Percentiles rank a stretch among this genome's conserved stretches.
These are phyloP conservation scores for Rhynchospora breviuscula DNA, from an alignment of 176 grass and related monocot species.

Conservation along the genomic window DNA sequence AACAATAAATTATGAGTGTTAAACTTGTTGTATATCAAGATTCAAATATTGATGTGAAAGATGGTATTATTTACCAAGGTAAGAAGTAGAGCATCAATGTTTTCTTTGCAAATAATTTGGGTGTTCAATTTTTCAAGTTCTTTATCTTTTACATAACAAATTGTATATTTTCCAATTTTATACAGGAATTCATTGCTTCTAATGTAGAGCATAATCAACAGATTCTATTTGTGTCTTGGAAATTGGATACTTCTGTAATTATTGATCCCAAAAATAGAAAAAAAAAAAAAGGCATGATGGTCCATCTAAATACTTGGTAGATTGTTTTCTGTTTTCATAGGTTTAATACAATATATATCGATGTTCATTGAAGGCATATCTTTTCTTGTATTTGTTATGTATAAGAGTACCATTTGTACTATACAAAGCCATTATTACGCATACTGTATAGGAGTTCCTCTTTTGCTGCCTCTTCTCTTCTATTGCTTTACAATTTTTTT, in stretches of 20 bases:
- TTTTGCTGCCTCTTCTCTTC: not conserved
- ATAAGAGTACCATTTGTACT: not conserved
- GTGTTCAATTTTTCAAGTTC: not conserved
- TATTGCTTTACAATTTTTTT: not conserved
- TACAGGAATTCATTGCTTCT: not conserved
- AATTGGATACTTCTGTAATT: not conserved
- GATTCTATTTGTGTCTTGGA: not conserved
- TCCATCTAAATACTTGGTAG: not conserved
- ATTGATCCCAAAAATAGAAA: not conserved
- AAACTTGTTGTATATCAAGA: not conserved
- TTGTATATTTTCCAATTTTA: not conserved
- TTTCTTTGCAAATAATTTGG: not conserved
- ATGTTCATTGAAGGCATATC: not conserved
- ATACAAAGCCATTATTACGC: not conserved
- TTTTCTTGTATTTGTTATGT: not conserved
- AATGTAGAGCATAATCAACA: not conserved
- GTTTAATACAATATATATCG: not conserved
- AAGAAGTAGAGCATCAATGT: not conserved
- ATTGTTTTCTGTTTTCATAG: not conserved
- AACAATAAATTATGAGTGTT: not conserved
- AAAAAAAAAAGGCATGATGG: not conserved
- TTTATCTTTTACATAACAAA: not conserved
- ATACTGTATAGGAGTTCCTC: not conserved
- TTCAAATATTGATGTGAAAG: not conserved
- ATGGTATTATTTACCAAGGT: not conserved